A percentile compares a stretch with the other conserved stretches of the same genome.
phyloP scores from a whole-genome alignment of 176 grass and related monocot species.

The Paspalum vaginatum region DNA sequence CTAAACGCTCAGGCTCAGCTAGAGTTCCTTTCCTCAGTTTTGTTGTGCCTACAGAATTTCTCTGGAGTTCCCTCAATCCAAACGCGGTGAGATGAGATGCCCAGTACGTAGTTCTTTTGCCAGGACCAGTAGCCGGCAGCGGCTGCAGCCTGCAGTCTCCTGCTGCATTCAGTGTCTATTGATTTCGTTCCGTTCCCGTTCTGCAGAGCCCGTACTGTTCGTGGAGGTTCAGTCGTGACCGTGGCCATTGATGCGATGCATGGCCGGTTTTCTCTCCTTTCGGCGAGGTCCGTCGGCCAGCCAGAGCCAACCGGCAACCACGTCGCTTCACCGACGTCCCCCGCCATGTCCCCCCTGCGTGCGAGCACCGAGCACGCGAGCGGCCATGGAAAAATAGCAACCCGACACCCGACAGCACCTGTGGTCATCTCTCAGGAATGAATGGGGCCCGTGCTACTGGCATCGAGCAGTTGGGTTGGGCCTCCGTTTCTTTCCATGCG shows the following conservation, averaged over 20 bases:
- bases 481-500: not conserved
- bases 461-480: not conserved
- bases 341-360: not conserved
- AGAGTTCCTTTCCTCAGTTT: too few species aligned
- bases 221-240: not conserved
- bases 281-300: not conserved
- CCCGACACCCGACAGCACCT: not conserved
- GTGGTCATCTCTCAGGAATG: not conserved
- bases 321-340: conserved; percentile 18
- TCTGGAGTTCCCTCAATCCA: too few species aligned
- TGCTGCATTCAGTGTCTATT: not conserved
- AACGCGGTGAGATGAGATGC: too few species aligned
- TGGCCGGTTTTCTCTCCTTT: not conserved
- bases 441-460: not conserved
- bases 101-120: too few species aligned
- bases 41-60: too few species aligned
- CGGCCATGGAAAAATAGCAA: not conserved
- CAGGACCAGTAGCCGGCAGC: not conserved
- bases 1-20: too few species aligned
- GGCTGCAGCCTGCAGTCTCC: not conserved
- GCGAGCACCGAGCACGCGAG: not conserved
- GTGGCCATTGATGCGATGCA: not conserved
- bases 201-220: not conserved
- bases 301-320: not conserved
- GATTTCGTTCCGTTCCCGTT: not conserved